Conservation (phyloP, 2,329 filamentous ascomycete genomes). For the Trichoderma afroharzianum region DNA sequence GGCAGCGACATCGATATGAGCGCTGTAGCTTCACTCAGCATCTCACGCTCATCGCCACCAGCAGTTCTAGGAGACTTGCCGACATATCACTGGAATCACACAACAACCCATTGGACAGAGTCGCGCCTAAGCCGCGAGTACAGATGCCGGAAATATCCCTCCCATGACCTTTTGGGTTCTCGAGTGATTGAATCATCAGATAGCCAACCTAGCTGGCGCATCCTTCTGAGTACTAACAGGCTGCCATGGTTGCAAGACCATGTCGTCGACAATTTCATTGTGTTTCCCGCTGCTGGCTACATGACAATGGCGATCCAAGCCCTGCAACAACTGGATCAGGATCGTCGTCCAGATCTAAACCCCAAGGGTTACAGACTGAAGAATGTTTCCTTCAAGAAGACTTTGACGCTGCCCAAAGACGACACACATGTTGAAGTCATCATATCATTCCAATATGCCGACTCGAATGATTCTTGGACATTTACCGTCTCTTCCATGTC, state of each 20-base stretch:
- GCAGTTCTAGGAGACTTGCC: not conserved
- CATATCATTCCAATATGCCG: not conserved
- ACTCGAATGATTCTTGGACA: not conserved
- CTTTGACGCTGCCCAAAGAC: not conserved
- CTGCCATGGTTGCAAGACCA: constrained; percentile 41
- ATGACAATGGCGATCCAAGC: constrained; percentile 48
- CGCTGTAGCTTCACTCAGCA: not conserved
- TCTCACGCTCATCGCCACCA: constrained; percentile 16
- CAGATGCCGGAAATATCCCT: not conserved
- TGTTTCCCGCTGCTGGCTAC: constrained; percentile 52
- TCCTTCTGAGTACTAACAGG: constrained; percentile 19
- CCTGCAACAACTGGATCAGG: constrained; percentile 23
- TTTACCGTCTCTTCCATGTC: not conserved
- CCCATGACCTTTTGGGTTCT: not conserved
- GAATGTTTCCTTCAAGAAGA: constrained; percentile 1
- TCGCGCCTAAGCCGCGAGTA: not conserved
- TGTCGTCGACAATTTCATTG: constrained; percentile 22
- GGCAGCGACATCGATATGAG: not conserved
- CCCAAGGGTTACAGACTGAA: not conserved
- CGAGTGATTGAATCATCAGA: not conserved
- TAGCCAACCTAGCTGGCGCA: not conserved
- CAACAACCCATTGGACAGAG: constrained; percentile 23
- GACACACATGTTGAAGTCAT: not conserved
- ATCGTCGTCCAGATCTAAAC: not conserved
- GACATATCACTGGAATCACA: not conserved